Conservation (phyloP, 2,329 filamentous ascomycete genomes). For the Claviceps purpurea region DNA sequence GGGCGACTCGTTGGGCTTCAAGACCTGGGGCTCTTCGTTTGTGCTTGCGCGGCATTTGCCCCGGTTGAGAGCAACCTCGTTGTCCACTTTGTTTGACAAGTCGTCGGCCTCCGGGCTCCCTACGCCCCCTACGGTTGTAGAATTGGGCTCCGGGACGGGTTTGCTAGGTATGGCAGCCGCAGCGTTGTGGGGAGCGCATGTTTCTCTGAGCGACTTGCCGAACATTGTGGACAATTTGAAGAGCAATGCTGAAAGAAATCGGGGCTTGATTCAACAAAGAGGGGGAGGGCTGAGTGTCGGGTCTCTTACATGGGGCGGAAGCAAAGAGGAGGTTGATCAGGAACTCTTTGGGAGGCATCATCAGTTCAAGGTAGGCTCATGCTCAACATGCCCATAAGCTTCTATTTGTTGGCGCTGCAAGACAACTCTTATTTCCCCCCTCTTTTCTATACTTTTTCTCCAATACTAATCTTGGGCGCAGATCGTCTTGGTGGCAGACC, state of each 20-base stretch:
- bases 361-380: conserved; percentile 34
- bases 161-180: conserved; percentile 81
- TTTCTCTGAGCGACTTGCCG: conserved; percentile 71
- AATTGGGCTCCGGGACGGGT: conserved; percentile 82
- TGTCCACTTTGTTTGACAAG: conserved; percentile 32
- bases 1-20: conserved; percentile 76
- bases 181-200: conserved; percentile 49
- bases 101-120: conserved; percentile 16
- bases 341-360: conserved; percentile 29
- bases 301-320: conserved; percentile 60
- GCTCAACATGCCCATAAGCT: background rate
- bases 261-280: conserved; percentile 34
- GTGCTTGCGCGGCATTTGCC: conserved; percentile 64
- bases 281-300: conserved; percentile 49
- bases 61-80: conserved; percentile 27
- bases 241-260: conserved; percentile 59
- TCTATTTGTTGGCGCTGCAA: too few species aligned
- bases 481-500: conserved; percentile 73
- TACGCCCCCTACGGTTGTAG: conserved; percentile 41
- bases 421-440: background rate
- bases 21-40: conserved; percentile 91
- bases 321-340: conserved; percentile 29
- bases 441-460: background rate
- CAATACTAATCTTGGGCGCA: conserved; percentile 15
- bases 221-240: conserved; percentile 70